Evolutionary conservation across 129 eudicot species (phyloP), one percentile per base, ranked within the genome.

Genomic region (Solidago caesia): DNA sequence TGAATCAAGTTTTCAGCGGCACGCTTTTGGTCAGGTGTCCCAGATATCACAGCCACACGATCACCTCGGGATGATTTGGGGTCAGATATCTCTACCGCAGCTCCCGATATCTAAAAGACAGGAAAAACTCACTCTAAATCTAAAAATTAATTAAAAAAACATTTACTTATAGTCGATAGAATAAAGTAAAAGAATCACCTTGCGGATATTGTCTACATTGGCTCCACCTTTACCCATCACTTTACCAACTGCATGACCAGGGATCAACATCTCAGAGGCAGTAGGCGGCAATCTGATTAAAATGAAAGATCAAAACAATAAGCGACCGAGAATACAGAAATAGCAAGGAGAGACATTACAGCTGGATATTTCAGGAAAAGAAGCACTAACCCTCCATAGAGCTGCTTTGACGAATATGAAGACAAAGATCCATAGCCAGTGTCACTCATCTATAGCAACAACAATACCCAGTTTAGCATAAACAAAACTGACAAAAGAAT

Each of bases 171-270:
- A 56, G 29, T 27, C 45, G 1, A 12, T 14, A 61, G 21, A 49
- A 15, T 21, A 52, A 63, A 11, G 74, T 61, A 55, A 21, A 57
- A 25, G 11, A 51, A 68, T 53, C 71, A 94, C 98, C 97, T 91
- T 89, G 5, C 99, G 91, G 10, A 94, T 88, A 73, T 94, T 94
- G 27, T 85, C 96, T 44, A 94, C 76, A 73, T 94, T 94, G 12
- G 86, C 85, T 57, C 99, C 99, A 74, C 96, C 92, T 88, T 84
- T 94, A 45, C 99, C 99, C 82, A 94, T 72, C 72, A 94, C 99
- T 81, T 88, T 94, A 55, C 90, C 92, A 71, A 91, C 89, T 44
- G 99, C 91, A 81, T 88, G 90, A 64, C 89, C 89, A 80, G 99
- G 99, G 41, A 94, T 79, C 80, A 87, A 73, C 92, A 94, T 87